Evolutionary conservation across 495 filamentous ascomycete species (phyloP).

Genomic region (Oleoguttula mirabilis): DNA sequence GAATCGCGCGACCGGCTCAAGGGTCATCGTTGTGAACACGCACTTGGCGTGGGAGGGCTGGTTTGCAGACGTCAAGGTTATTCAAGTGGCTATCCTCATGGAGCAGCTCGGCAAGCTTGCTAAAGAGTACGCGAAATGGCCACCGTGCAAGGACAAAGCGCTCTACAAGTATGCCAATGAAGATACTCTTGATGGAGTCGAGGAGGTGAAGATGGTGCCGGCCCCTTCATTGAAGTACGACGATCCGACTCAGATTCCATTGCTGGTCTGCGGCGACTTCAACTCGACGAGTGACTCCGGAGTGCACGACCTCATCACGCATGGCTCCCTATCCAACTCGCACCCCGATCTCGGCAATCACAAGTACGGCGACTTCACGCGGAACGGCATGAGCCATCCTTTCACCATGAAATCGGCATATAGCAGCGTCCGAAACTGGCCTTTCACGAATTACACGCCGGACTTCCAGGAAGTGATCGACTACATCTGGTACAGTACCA

Average conservation of each 20-base stretch:
- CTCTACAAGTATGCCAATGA: conserved; percentile 52
- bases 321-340: conserved; percentile 55
- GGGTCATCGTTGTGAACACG: conserved; percentile 82
- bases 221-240: conserved; percentile 67
- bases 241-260: conserved; percentile 71
- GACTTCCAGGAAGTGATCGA: conserved; percentile 83
- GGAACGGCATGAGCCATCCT: conserved; percentile 81
- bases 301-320: conserved; percentile 75
- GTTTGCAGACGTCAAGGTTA: conserved; percentile 83
- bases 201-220: conserved; percentile 38
- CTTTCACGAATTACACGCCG: conserved; percentile 94
- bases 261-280: conserved; percentile 89
- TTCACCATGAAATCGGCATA: conserved; percentile 90
- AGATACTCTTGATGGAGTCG: conserved; percentile 41
- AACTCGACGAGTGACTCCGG: conserved; percentile 76
- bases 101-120: conserved; percentile 74
- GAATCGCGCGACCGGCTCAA: conserved; percentile 71
- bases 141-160: conserved; percentile 61
- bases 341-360: conserved; percentile 65
- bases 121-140: conserved; percentile 65
- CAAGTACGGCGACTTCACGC: conserved; percentile 81
- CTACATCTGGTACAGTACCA: conserved; percentile 94
- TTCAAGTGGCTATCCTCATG: conserved; percentile 90
- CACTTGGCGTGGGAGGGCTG: conserved; percentile 90
- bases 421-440: conserved; percentile 60